Evolutionary conservation across 2,329 filamentous ascomycete species (phyloP), one percentile per base, ranked within the genome.

Genomic region (Ophidiomyces ophidiicola): DNA sequence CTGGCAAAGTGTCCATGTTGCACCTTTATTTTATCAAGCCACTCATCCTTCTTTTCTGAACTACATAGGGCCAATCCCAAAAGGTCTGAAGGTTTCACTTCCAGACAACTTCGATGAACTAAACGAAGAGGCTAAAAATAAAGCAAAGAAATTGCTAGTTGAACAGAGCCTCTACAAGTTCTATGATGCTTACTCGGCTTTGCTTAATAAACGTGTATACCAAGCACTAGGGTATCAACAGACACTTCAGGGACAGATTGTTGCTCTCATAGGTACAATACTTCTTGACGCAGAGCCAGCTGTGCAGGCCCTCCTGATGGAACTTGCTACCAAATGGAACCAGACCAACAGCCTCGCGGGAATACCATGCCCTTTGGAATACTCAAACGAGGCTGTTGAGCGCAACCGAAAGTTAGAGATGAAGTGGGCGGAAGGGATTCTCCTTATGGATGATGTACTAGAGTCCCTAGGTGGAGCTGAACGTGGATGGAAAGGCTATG

Each of bases 1-100:
- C 46, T 56, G 53, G 55, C 51, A 58, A 41, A 51, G 48, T 30
- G 47, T 43, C 18, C 49, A 54, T 17, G 42, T 56, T 36, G 50
- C 50, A 2, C 53, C 53, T 3, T 47, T 56, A 26, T 53, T 55
- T 34, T 49, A 50, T 36, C 51, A 56, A 19, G 17, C 23, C 18
- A 17, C 5, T 11, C 19, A 39, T 32, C 36, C 36, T 32, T 11
- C 36, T 21, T 39, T 39, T 20, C 15, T 39, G 21, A 6, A 24
- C 5, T 24, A 35, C 32, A 20, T 11, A 5, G 17, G 18, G 10
- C 32, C 32, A 20, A 24, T 11, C 8, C 4, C 17, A 3, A 15
- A 35, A 24, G 32, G 21, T 24, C 32, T 35, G 11, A 28, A 4
- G 8, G 7, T 8, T 5, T 15, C 30, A 4, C 21, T 36, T 8